Conservation (phyloP, 495 filamentous ascomycete genomes). For the Tuber calosporum region DNA sequence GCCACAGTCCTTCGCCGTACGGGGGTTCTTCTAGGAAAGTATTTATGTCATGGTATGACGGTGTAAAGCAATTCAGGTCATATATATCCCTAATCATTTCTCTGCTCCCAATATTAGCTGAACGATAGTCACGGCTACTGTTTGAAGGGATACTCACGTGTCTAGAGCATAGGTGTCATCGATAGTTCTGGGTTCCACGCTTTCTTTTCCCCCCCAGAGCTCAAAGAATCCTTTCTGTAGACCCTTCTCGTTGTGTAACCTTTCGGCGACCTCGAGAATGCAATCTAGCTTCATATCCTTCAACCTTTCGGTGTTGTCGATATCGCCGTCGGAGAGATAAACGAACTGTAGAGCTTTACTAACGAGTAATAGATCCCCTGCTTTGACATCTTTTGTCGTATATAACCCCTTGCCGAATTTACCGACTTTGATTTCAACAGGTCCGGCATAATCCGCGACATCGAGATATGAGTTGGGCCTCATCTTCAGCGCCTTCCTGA, state of each 20-base stretch:
- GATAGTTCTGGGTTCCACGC: neutral
- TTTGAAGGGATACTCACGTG: neutral
- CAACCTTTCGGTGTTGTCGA: neutral
- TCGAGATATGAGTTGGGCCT: neutral
- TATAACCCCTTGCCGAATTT: neutral
- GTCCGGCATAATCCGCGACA: neutral
- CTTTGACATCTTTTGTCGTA: neutral
- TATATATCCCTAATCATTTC: neutral
- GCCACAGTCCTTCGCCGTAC: neutral
- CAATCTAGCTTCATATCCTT: neutral
- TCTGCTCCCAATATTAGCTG: neutral
- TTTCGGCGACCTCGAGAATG: neutral
- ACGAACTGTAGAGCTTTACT: neutral
- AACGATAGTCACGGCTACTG: neutral
- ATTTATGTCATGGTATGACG: slow-evolving; percentile 3
- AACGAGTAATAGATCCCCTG: neutral
- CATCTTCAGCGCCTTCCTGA: neutral
- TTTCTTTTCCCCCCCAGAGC: neutral
- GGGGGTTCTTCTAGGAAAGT: neutral
- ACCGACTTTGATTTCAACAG: neutral
- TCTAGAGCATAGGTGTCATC: neutral
- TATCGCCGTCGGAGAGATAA: neutral
- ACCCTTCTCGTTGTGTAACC: neutral
- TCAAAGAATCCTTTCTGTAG: slow-evolving; percentile 1
- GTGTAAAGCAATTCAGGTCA: slow-evolving; percentile 2